Percentiles rank a stretch among this genome's conserved stretches.
These are phyloP conservation scores for Schwanniomyces polymorphus DNA, from an alignment of 805 yeast species.

Conservation along the genomic window DNA sequence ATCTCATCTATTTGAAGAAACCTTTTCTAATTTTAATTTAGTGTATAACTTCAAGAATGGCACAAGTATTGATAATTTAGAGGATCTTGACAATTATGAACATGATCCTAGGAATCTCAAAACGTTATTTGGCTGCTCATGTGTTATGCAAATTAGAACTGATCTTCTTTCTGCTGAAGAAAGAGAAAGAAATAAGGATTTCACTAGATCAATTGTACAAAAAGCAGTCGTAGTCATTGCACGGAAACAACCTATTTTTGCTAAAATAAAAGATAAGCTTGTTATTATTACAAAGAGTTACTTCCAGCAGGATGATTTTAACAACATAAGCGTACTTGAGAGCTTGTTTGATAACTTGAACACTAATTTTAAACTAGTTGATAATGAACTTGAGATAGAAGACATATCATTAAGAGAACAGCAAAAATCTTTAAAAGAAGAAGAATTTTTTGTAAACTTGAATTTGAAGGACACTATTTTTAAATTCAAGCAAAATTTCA, in stretches of 20 bases:
- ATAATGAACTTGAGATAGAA: conserved; percentile 17
- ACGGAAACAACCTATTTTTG: conserved; percentile 76
- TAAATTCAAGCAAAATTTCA: conserved; percentile 55
- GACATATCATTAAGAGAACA: conserved; percentile 3
- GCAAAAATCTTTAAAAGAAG: conserved; percentile 17
- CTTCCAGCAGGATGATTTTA: conserved; percentile 77
- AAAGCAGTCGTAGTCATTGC: conserved; percentile 87
- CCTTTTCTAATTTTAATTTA: conserved; percentile 86
- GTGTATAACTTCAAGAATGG: conserved; percentile 60
- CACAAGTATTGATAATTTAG: conserved; percentile 45
- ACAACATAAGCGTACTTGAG: conserved; percentile 66
- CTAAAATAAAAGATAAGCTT: conserved; percentile 84
- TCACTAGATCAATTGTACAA: conserved; percentile 86
- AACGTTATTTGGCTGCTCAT: conserved; percentile 92
- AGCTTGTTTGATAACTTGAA: conserved; percentile 69
- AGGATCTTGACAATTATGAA: conserved; percentile 29
- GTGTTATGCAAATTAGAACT: conserved; percentile 79
- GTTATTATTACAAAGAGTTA: conserved; percentile 86
- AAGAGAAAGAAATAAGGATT: conserved; percentile 53
- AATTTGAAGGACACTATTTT: conserved; percentile 64
- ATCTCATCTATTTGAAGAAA: conserved; percentile 89
- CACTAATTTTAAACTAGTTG: conserved; percentile 24
- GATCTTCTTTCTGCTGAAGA: conserved; percentile 51
- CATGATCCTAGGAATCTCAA: conserved; percentile 43
- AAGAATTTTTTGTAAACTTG: conserved; percentile 60